Conservation (phyloP, 176 grass and related monocot genomes). For the Neostapfia colusana region DNA sequence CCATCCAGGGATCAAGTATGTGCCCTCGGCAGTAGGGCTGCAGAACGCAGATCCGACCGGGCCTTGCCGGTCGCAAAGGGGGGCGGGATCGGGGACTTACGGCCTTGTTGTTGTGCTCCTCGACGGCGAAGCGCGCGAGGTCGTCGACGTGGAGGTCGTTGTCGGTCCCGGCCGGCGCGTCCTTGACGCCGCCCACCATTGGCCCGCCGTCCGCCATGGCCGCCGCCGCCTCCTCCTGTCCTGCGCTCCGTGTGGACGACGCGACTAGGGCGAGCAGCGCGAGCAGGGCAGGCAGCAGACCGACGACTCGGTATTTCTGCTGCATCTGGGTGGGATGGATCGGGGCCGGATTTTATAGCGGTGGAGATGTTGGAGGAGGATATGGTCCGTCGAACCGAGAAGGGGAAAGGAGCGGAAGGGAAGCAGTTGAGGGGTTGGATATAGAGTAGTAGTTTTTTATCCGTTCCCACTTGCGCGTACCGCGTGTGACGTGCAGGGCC, state of each 20-base stretch:
- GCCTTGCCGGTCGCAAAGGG: neutral
- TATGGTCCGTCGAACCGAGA: neutral
- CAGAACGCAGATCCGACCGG: neutral
- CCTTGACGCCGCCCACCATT: slow-evolving; percentile 41
- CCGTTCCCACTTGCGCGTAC: neutral
- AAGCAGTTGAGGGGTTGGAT: neutral
- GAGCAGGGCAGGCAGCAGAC: slow-evolving; percentile 27
- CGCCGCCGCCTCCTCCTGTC: neutral
- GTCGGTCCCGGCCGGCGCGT: slow-evolving; percentile 36
- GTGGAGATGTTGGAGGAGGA: neutral
- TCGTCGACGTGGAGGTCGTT: slow-evolving; percentile 59
- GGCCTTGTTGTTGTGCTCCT: slow-evolving; percentile 80
- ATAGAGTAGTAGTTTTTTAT: neutral
- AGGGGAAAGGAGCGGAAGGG: neutral
- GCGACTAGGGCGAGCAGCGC: slow-evolving; percentile 18
- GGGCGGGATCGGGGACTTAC: slow-evolving; percentile 27
- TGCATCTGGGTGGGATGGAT: slow-evolving; percentile 24
- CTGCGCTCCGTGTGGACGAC: neutral
- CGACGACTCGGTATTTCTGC: slow-evolving; percentile 10
- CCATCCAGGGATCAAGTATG: neutral
- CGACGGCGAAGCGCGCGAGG: slow-evolving; percentile 78
- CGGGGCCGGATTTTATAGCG: slow-evolving; percentile 38
- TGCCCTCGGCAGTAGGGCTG: neutral
- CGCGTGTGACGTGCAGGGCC: neutral
- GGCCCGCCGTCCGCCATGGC: slow-evolving; percentile 27